Evolutionary conservation across 495 filamentous ascomycete species (phyloP).

Genomic region (Aspergillus ostianus): DNA sequence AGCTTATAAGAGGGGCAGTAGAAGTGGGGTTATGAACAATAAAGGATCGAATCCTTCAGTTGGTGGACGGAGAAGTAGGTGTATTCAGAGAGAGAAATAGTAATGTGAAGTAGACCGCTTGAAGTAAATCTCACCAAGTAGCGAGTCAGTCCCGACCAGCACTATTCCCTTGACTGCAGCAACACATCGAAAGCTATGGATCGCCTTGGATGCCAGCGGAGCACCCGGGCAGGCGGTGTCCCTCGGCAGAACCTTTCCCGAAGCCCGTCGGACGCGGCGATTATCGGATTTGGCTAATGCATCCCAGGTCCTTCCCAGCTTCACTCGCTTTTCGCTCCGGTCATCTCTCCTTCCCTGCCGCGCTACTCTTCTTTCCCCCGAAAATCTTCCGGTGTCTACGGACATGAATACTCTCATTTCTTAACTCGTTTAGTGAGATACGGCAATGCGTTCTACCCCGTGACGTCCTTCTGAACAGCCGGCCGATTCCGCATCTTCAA

Average conservation of each 20-base stretch:
- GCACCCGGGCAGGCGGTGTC: slow-evolving; percentile 27
- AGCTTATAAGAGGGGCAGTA: slow-evolving; percentile 23
- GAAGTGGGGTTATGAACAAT: slow-evolving; percentile 11
- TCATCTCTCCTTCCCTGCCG: slow-evolving; percentile 1
- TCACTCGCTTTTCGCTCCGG: slow-evolving; percentile 9
- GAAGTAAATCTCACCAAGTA: neutral
- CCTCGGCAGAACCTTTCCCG: slow-evolving; percentile 33
- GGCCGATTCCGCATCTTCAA: slow-evolving; percentile 24
- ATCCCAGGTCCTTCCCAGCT: neutral
- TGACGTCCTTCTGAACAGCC: slow-evolving; percentile 27
- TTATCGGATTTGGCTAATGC: slow-evolving; percentile 12
- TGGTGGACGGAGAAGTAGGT: neutral
- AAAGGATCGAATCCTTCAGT: neutral
- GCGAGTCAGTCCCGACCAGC: neutral
- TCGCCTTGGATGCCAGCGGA: slow-evolving; percentile 30
- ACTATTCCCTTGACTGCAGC: slow-evolving; percentile 4
- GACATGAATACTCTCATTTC: slow-evolving; percentile 13
- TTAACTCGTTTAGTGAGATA: slow-evolving; percentile 27
- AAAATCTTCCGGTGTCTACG: slow-evolving; percentile 4
- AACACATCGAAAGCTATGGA: slow-evolving; percentile 37
- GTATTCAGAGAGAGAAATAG: no score
- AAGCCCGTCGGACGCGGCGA: slow-evolving; percentile 16
- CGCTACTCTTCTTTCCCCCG: neutral
- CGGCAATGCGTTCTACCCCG: slow-evolving; percentile 32
- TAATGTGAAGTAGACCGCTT: neutral